Percentiles rank a stretch among this genome's conserved stretches.
phyloP scores from a whole-genome alignment of 2,329 filamentous ascomycete genomes.

The Fusarium aywerte region DNA sequence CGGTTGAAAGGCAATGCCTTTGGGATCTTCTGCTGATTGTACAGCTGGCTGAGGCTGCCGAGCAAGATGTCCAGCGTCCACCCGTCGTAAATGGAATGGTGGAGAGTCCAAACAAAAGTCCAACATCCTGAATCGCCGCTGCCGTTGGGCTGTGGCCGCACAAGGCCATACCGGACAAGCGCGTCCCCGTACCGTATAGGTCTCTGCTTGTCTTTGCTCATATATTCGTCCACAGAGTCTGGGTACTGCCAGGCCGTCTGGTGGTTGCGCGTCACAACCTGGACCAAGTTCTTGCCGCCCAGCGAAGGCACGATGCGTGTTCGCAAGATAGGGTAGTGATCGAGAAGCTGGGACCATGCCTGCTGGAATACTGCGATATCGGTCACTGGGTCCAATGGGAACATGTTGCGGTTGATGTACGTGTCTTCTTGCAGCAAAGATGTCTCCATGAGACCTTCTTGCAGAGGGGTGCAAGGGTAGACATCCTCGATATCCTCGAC shows the following conservation, averaged over 20 bases:
- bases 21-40: conserved; percentile 11
- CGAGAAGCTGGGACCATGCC: conserved; percentile 11
- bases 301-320: conserved; percentile 11
- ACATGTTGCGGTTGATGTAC: conserved; percentile 12
- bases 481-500: conserved; percentile 9
- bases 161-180: conserved; percentile 7
- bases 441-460: conserved; percentile 9
- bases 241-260: conserved; percentile 8
- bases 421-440: conserved; percentile 9
- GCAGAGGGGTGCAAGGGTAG: conserved; percentile 10
- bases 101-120: conserved; percentile 10
- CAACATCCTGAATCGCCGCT: conserved; percentile 9
- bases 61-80: conserved; percentile 12
- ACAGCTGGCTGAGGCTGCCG: conserved; percentile 10
- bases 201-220: conserved; percentile 10
- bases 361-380: conserved; percentile 10
- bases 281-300: conserved; percentile 4
- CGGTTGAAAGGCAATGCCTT: conserved; percentile 9
- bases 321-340: conserved; percentile 13
- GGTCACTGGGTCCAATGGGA: conserved; percentile 6
- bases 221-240: conserved; percentile 8
- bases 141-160: conserved; percentile 2
- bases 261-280: conserved; percentile 8
- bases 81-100: conserved; percentile 10
- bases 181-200: conserved; percentile 10